A percentile compares a stretch with the other conserved stretches of the same genome.
phyloP scores from a whole-genome alignment of 371 early-diverging fungal genomes.

The Mucor piriformis region DNA sequence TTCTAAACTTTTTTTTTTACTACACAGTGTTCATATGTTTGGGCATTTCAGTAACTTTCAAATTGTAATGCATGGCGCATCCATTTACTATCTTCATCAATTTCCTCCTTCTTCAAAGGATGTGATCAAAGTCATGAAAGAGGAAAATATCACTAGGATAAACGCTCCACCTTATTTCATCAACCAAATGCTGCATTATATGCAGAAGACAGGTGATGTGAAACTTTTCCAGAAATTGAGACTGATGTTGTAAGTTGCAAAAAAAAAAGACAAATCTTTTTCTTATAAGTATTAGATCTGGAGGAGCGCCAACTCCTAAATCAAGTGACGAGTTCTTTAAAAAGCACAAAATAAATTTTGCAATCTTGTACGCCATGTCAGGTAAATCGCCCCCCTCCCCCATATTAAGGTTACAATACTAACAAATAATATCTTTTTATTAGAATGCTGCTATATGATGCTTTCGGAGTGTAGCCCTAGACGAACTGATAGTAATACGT shows the following conservation, averaged over 20 bases:
- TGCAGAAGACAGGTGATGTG: constrained; percentile 5
- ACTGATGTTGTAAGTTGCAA: not conserved
- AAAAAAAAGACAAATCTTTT: not conserved
- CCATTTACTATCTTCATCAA: constrained; percentile 11
- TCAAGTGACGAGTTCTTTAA: not conserved
- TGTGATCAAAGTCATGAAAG: not conserved
- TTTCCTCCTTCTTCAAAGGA: constrained; percentile 12
- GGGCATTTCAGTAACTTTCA: constrained; percentile 1
- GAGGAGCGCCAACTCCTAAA: not conserved
- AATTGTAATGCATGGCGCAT: not conserved
- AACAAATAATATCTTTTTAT: not conserved
- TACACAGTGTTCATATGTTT: constrained; percentile 11
- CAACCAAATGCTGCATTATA: constrained; percentile 14
- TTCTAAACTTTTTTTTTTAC: not conserved
- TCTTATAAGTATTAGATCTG: not conserved
- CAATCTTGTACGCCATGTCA: not conserved
- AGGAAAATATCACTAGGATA: constrained; percentile 10
- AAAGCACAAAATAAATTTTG: not conserved
- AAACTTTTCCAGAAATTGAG: not conserved
- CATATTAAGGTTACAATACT: too few species aligned
- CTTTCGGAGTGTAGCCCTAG: not conserved
- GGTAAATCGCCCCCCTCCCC: too few species aligned
- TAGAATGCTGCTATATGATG: not conserved
- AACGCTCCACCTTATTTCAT: constrained; percentile 13
- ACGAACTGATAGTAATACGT: not conserved